Evolutionary conservation across 371 early-diverging fungal species (phyloP).

Genomic region (Mortierella sp.): DNA sequence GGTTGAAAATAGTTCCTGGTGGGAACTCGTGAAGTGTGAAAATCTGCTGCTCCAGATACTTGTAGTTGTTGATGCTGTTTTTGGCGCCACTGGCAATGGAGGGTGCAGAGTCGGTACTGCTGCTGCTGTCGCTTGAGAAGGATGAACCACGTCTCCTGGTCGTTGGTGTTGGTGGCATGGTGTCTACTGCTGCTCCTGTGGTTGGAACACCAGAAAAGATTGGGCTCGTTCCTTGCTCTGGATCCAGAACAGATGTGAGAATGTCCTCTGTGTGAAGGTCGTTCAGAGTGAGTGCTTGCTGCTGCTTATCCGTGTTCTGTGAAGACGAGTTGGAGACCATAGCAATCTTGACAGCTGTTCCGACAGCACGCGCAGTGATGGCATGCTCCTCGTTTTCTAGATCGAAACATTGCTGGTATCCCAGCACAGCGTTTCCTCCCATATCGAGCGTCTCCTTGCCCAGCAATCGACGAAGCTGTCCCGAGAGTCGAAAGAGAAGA

Average conservation of each 20-base stretch:
- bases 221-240: slow-evolving; percentile 26
- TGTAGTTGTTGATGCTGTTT: slow-evolving; percentile 58
- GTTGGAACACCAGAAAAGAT: slow-evolving; percentile 3
- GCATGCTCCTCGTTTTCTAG: slow-evolving; percentile 73
- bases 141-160: slow-evolving; percentile 36
- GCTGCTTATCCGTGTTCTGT: slow-evolving; percentile 29
- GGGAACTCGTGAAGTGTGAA: slow-evolving; percentile 72
- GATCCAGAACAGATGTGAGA: slow-evolving; percentile 28
- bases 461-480: slow-evolving; percentile 71
- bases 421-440: slow-evolving; percentile 80
- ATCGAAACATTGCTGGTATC: slow-evolving; percentile 78
- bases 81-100: slow-evolving; percentile 51
- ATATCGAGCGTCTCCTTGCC: slow-evolving; percentile 79
- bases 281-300: slow-evolving; percentile 35
- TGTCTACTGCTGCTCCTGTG: slow-evolving; percentile 16
- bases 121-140: slow-evolving; percentile 36
- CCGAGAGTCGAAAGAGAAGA: slow-evolving; percentile 71
- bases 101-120: slow-evolving; percentile 45
- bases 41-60: slow-evolving; percentile 62
- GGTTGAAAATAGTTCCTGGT: slow-evolving; percentile 64
- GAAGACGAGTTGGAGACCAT: slow-evolving; percentile 37
- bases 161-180: slow-evolving; percentile 8
- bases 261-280: slow-evolving; percentile 38
- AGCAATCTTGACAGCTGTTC: slow-evolving; percentile 74
- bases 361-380: slow-evolving; percentile 80